phyloP scores from a whole-genome alignment of 345 rosid genomes.

The Populus alba region DNA sequence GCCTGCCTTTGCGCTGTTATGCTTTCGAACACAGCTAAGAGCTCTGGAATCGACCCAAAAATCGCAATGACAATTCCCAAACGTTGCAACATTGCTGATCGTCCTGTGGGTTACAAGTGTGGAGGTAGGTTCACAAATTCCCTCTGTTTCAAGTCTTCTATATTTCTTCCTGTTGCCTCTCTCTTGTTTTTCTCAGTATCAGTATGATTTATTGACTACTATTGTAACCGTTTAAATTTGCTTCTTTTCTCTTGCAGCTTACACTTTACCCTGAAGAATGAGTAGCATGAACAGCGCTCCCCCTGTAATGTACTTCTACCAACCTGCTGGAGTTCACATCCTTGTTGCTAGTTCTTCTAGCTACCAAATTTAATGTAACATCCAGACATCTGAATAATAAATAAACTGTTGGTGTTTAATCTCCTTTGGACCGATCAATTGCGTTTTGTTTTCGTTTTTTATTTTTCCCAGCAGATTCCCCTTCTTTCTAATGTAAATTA shows the following conservation, averaged over 20 bases:
- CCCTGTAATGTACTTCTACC: constrained; percentile 5
- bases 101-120: constrained; percentile 84
- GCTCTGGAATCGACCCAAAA: constrained; percentile 66
- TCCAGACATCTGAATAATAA: constrained; percentile 19
- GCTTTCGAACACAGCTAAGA: constrained; percentile 77
- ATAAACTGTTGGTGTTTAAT: not conserved
- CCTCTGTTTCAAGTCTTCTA: not conserved
- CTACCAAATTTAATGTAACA: not conserved
- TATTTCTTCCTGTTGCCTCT: not conserved
- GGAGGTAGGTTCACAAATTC: constrained; percentile 48
- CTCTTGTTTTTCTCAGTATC: not conserved
- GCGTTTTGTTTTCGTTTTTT: not conserved
- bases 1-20: constrained; percentile 79
- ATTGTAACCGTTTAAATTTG: not conserved
- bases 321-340: constrained; percentile 7
- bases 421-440: not conserved
- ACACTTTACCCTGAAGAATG: constrained; percentile 49
- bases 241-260: constrained; percentile 39
- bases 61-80: constrained; percentile 82
- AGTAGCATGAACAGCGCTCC: not conserved
- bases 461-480: not conserved
- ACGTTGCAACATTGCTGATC: constrained; percentile 71
- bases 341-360: constrained; percentile 13
- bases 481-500: not conserved
- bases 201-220: not conserved